phyloP scores from a whole-genome alignment of 2,329 filamentous ascomycete genomes.

The Colletotrichum australisinense region DNA sequence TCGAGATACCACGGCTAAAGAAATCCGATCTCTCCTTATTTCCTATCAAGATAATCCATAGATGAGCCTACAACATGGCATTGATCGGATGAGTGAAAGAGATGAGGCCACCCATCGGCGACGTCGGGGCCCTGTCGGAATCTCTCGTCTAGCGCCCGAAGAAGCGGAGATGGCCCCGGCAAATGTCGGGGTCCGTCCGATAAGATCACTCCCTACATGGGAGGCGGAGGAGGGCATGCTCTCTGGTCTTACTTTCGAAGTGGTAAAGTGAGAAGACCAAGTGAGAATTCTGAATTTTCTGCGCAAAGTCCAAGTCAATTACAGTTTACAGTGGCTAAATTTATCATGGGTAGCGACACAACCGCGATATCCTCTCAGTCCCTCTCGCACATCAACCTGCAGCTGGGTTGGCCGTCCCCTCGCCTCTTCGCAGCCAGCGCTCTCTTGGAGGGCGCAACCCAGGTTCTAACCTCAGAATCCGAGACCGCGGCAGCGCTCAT shows the following conservation, averaged over 20 bases:
- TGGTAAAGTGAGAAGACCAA: not conserved
- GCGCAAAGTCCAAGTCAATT: not conserved
- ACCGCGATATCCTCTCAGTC: not conserved
- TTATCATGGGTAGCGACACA: not conserved
- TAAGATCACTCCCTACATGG: not conserved
- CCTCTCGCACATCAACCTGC: constrained; percentile 67
- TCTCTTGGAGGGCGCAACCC: constrained; percentile 70
- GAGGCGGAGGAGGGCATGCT: not conserved
- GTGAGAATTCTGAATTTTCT: not conserved
- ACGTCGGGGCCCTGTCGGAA: constrained; percentile 11
- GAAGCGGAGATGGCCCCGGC: not conserved
- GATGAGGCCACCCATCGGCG: not conserved
- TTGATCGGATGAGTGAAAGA: not conserved
- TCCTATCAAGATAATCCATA: not conserved
- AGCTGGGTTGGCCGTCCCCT: constrained; percentile 75
- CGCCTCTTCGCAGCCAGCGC: constrained; percentile 73
- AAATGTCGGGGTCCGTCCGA: not conserved
- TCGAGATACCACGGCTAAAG: not conserved
- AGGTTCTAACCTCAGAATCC: constrained; percentile 68
- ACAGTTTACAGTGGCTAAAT: no score
- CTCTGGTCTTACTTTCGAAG: no score
- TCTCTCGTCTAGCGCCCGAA: not conserved
- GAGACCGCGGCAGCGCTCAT: constrained; percentile 73
- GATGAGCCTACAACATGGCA: not conserved
- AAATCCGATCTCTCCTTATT: no score